Evolutionary conservation across 2,329 filamentous ascomycete species (phyloP).

Genomic region (Calonectria hongkongensis): DNA sequence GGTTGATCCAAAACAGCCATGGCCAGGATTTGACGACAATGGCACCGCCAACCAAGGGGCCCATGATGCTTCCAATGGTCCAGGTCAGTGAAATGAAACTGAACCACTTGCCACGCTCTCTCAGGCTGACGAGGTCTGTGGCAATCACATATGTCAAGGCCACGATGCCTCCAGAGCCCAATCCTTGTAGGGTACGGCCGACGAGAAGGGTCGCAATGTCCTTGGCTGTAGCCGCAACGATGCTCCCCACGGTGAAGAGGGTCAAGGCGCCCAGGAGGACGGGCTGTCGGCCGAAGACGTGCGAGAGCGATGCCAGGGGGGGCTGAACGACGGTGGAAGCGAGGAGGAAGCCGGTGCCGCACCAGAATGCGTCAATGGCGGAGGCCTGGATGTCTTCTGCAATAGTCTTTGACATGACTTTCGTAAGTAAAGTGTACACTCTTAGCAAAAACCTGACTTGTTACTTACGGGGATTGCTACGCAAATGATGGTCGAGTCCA

Average conservation of each 20-base stretch:
- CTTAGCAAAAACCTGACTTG: too few species aligned
- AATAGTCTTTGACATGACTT: conserved; percentile 43
- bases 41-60: conserved; percentile 68
- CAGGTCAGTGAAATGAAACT: conserved; percentile 66
- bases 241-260: conserved; percentile 47
- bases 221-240: conserved; percentile 49
- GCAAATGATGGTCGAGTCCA: conserved; percentile 52
- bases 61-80: conserved; percentile 71
- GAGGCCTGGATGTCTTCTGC: conserved; percentile 49
- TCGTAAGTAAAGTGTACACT: background rate
- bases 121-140: conserved; percentile 67
- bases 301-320: conserved; percentile 50
- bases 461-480: conserved; percentile 49
- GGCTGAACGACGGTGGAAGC: conserved; percentile 52
- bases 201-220: conserved; percentile 59
- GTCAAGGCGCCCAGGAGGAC: conserved; percentile 46
- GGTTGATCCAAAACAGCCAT: conserved; percentile 81
- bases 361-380: conserved; percentile 53
- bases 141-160: conserved; percentile 67
- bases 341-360: conserved; percentile 51
- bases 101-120: conserved; percentile 64
- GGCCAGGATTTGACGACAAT: conserved; percentile 73
- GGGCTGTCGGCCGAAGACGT: conserved; percentile 50
- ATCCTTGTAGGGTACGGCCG: conserved; percentile 71
- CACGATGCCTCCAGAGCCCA: conserved; percentile 71